Percentiles rank a stretch among this genome's conserved stretches.
Evolutionary conservation across 495 filamentous ascomycete species (phyloP).

Genomic region (Staphylotrichum tortipilum): DNA sequence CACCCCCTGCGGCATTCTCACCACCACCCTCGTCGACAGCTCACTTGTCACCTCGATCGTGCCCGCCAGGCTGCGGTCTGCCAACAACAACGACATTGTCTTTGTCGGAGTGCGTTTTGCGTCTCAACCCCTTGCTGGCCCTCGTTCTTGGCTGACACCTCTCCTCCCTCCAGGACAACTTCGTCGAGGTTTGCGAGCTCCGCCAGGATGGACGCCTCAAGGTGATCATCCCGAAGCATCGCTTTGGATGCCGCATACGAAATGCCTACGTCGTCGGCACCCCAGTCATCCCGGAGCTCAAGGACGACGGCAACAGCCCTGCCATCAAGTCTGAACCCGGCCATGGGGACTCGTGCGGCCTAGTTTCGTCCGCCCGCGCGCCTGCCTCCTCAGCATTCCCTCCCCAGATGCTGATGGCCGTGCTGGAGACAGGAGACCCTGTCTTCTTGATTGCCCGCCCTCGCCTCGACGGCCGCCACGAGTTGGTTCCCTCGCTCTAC

Average conservation of each 20-base stretch:
- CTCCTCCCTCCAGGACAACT: constrained; percentile 42
- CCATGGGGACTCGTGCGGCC: constrained; percentile 15
- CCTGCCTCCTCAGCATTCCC: constrained; percentile 38
- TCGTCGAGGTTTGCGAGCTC: constrained; percentile 63
- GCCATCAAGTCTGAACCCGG: constrained; percentile 27
- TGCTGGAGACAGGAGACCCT: constrained; percentile 57
- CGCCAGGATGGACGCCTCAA: constrained; percentile 53
- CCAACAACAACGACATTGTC: constrained; percentile 73
- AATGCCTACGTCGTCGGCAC: constrained; percentile 55
- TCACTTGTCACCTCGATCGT: constrained; percentile 70
- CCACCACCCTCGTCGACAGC: constrained; percentile 66
- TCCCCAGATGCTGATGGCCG: constrained; percentile 67
- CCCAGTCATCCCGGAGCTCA: constrained; percentile 12
- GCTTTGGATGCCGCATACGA: constrained; percentile 65
- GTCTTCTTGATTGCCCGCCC: constrained; percentile 60
- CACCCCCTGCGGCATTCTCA: constrained; percentile 60
- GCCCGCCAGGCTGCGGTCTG: constrained; percentile 65
- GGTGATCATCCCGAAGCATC: constrained; percentile 60
- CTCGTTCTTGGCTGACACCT: constrained; percentile 17
- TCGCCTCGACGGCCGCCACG: constrained; percentile 31
- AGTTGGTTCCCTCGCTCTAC: constrained; percentile 57
- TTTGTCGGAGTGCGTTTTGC: constrained; percentile 62
- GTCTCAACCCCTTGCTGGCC: neutral
- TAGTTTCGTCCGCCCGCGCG: neutral
- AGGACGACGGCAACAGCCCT: constrained; percentile 14